These are phyloP conservation scores for Aspergillus latus DNA, from an alignment of 2,329 filamentous ascomycete genomes.

Conservation along the genomic window DNA sequence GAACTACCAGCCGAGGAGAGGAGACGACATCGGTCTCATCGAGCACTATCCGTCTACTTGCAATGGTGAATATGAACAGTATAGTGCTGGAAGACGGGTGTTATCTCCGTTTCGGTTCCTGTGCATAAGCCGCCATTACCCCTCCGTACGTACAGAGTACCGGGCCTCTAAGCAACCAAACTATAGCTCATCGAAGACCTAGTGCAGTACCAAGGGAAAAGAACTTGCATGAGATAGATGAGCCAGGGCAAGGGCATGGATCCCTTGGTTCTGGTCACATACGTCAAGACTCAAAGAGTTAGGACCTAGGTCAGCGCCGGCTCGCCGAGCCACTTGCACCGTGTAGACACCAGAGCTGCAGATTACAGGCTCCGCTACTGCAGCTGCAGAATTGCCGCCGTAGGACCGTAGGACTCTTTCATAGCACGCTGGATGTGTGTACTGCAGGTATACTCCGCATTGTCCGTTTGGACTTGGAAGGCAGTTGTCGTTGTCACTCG, in stretches of 20 bases:
- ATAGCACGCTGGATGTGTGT: background rate
- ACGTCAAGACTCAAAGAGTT: constrained; percentile 7
- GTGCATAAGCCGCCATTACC: background rate
- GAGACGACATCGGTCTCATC: background rate
- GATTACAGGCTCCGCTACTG: background rate
- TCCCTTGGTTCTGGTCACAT: constrained; percentile 13
- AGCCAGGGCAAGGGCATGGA: constrained; percentile 1
- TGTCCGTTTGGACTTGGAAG: background rate
- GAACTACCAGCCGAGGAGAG: background rate
- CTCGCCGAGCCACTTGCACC: background rate
- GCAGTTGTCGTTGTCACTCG: background rate
- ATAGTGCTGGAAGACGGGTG: background rate
- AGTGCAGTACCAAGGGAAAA: constrained; percentile 24
- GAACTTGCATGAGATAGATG: constrained; percentile 18
- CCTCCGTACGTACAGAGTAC: background rate
- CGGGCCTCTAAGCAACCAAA: background rate
- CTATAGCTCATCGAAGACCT: constrained; percentile 8
- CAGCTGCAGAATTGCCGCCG: background rate
- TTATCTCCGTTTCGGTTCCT: background rate
- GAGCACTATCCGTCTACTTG: background rate
- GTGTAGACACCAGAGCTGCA: background rate
- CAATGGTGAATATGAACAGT: background rate
- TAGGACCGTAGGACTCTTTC: background rate
- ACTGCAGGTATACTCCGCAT: background rate
- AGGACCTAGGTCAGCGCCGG: background rate